Conservation (phyloP, 1,284 basidiomycete genomes). For the Phaffia rhodozyma region DNA sequence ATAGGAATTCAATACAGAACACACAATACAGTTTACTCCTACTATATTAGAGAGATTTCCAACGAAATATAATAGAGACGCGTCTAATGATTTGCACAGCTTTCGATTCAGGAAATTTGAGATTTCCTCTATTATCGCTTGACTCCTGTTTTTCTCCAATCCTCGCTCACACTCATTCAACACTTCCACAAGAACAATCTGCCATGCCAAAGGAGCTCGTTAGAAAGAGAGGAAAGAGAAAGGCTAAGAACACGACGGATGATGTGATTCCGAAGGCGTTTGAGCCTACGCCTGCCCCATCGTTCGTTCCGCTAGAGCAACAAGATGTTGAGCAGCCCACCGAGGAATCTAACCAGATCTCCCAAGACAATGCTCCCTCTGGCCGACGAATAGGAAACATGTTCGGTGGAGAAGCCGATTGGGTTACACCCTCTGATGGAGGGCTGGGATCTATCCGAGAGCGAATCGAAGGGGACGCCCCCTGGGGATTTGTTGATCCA, state of each 20-base stretch:
- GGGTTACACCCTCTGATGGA: slow-evolving; percentile 16
- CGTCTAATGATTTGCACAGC: too few species aligned
- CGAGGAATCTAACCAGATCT: neutral
- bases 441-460: slow-evolving; percentile 18
- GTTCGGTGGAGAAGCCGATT: slow-evolving; percentile 13
- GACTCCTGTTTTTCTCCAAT: too few species aligned
- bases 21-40: too few species aligned
- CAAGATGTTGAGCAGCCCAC: slow-evolving; percentile 16
- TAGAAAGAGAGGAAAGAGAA: slow-evolving; percentile 34
- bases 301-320: slow-evolving; percentile 2
- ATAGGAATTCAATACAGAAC: too few species aligned
- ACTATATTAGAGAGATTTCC: too few species aligned
- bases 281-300: neutral
- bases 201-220: slow-evolving; percentile 35
- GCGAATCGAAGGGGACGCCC: slow-evolving; percentile 51
- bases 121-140: too few species aligned
- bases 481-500: slow-evolving; percentile 73
- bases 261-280: neutral
- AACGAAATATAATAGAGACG: too few species aligned
- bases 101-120: too few species aligned
- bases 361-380: slow-evolving; percentile 18
- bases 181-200: too few species aligned
- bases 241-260: slow-evolving; percentile 28
- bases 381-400: neutral
- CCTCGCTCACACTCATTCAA: too few species aligned